Conservation (phyloP, 164 flowering plant genomes). For the Akebia trifoliata region DNA sequence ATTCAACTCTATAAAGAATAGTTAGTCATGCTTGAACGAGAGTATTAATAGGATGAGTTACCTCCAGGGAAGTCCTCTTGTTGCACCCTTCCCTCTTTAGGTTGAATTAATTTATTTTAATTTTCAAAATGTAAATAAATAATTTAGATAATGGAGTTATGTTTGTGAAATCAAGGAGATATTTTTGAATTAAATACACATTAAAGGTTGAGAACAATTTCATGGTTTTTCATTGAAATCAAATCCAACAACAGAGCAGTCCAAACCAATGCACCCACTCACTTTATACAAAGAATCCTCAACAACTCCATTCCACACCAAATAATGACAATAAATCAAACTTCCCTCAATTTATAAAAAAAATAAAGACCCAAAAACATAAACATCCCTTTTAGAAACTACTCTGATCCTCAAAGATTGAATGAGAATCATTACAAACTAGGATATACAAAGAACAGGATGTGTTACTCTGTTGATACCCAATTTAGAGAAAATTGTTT, state of each 20-base stretch:
- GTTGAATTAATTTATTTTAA: no score
- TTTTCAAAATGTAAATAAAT: no score
- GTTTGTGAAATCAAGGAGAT: no score
- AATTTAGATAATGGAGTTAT: no score
- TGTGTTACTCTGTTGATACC: neutral
- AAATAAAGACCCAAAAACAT: neutral
- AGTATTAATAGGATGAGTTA: no score
- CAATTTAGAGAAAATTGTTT: slow-evolving; percentile 10
- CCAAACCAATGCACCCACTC: neutral
- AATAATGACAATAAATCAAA: neutral
- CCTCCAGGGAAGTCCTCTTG: no score
- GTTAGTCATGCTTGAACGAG: no score
- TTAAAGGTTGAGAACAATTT: no score
- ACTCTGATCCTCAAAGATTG: slow-evolving; percentile 1
- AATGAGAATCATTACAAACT: neutral
- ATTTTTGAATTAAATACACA: no score
- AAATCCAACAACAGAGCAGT: neutral
- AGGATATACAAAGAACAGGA: neutral
- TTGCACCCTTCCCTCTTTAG: no score
- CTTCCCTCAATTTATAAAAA: neutral
- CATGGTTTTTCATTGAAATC: neutral
- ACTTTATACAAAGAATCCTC: slow-evolving; percentile 1
- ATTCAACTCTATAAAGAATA: no score
- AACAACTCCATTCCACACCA: neutral
- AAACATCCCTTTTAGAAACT: neutral